Conservation (phyloP, 2,329 filamentous ascomycete species). For the Coniochaeta prunicola region DNA sequence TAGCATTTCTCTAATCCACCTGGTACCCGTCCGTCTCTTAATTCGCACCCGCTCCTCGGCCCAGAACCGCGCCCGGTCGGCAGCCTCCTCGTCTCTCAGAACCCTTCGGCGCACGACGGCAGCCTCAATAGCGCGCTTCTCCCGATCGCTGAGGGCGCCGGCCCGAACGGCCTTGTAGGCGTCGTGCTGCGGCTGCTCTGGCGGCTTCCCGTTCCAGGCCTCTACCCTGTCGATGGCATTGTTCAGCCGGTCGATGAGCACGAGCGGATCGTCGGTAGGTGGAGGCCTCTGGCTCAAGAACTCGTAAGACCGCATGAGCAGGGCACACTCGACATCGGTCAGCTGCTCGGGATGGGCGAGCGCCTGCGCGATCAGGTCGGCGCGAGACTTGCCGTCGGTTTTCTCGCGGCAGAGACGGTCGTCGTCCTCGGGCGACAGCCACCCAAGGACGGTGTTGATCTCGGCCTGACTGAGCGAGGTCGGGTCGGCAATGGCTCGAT, state of each 20-base stretch:
- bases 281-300: conserved; percentile 5
- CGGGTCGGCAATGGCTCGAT: conserved; percentile 7
- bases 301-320: background rate
- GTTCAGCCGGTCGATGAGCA: conserved; percentile 2
- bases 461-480: conserved; percentile 8
- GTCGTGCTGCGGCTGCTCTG: background rate
- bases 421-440: conserved; percentile 9
- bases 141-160: background rate
- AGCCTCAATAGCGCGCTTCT: background rate
- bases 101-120: background rate
- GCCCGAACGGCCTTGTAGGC: conserved; percentile 5
- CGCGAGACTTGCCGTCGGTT: conserved; percentile 7
- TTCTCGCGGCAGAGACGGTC: conserved; percentile 6
- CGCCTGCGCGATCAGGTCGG: conserved; percentile 8
- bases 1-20: background rate
- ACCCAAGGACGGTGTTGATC: conserved; percentile 6
- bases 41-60: background rate
- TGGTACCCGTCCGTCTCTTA: background rate
- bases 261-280: conserved; percentile 1
- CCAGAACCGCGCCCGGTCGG: background rate
- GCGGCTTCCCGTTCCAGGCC: background rate
- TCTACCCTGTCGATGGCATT: background rate
- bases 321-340: conserved; percentile 5
- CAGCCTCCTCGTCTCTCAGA: background rate
- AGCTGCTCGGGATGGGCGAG: conserved; percentile 7